Evolutionary conservation across 345 rosid species (phyloP).

Genomic region (Eutrema yunnanense): DNA sequence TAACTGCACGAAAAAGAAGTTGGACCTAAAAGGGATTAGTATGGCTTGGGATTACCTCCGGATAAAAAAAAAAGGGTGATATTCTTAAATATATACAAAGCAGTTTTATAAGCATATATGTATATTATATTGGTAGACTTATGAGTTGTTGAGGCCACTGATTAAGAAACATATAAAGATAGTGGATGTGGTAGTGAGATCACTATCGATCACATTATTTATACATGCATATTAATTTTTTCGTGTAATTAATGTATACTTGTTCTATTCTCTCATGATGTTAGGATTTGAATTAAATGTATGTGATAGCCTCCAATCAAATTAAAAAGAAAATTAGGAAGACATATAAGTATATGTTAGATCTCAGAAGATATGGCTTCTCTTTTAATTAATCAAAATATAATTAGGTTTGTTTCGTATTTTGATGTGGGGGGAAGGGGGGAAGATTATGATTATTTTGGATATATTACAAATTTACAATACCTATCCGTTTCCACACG

Average conservation of each 20-base stretch:
- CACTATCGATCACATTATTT: conserved; percentile 13
- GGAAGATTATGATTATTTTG: not conserved
- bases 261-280: conserved; percentile 23
- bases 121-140: conserved; percentile 11
- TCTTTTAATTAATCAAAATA: no score
- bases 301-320: not conserved
- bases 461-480: not conserved
- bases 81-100: not conserved
- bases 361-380: no score
- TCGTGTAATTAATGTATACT: not conserved
- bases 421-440: no score
- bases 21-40: no score
- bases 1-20: no score
- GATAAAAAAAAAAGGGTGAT: not conserved
- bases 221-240: not conserved
- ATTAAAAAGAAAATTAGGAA: not conserved
- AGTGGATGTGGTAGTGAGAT: conserved; percentile 29
- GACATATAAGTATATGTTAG: not conserved
- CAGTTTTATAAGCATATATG: not conserved
- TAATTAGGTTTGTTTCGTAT: no score
- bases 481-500: not conserved
- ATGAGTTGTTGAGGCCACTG: conserved; percentile 13
- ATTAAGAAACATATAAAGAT: conserved; percentile 17
- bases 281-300: conserved; percentile 15
- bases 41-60: no score